phyloP scores from a whole-genome alignment of 306 rosid species.

The Prunus fruticosa region DNA sequence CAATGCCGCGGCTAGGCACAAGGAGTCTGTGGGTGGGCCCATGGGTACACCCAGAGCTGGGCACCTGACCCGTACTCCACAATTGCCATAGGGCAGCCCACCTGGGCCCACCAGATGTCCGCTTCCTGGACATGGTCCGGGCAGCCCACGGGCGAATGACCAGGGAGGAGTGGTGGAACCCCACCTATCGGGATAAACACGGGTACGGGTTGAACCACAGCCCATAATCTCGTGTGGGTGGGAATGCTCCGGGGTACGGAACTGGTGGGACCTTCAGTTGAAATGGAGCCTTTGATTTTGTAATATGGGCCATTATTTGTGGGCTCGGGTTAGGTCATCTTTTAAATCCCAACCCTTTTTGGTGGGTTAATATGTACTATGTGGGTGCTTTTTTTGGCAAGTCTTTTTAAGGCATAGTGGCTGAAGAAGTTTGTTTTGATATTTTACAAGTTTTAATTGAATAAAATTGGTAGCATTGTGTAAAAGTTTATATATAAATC shows the following conservation, averaged over 20 bases:
- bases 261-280: conserved; percentile 37
- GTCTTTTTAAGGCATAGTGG: background rate
- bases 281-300: background rate
- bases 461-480: background rate
- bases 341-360: background rate
- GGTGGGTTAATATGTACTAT: background rate
- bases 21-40: background rate
- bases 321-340: background rate
- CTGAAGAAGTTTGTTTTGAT: background rate
- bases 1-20: conserved; percentile 33
- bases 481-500: background rate
- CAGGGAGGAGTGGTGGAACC: conserved; percentile 32
- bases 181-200: conserved; percentile 23
- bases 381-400: background rate
- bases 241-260: conserved; percentile 18
- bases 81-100: conserved; percentile 31
- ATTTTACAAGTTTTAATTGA: background rate
- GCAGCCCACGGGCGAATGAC: conserved; percentile 36
- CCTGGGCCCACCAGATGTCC: conserved; percentile 44
- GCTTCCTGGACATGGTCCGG: conserved; percentile 33
- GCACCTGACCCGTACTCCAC: no score
- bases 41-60: no score
- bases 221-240: conserved; percentile 22
- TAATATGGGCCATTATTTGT: background rate
- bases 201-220: conserved; percentile 28